Evolutionary conservation across 1,284 basidiomycete genomes (phyloP), one percentile per base, ranked within the genome.

Genomic region (Ceratobasidium sp.): DNA sequence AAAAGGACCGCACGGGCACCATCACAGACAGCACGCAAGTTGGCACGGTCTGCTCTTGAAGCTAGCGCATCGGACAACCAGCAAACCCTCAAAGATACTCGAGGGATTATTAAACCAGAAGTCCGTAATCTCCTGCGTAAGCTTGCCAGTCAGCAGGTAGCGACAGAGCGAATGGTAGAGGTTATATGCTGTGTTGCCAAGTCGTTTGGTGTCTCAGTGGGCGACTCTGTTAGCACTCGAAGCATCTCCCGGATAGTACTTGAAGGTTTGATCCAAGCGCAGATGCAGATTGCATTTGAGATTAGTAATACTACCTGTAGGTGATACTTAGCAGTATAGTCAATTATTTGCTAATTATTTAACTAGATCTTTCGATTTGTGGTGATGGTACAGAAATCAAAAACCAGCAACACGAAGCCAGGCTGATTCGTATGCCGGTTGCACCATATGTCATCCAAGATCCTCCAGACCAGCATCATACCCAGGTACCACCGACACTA

Each of bases 341-440:
- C 17, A 7, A 31, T 61, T 37, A 33, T n/a, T 60, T 35, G 15
- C 3, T 17, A 10, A 17, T 20, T 8, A 47, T 15, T 31, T 53
- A 13, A 13, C 28, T 49, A 71, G 68, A 60, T 49, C 15, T 71
- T 13, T 45, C 54, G 17, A 51, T 71, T 11, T 71, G 56, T 61
- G 45, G 68, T 10, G 39, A 71, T 71, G 68, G 68, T 2, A 71
- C 54, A 42, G 47, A 37, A 7, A 71, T 71, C 13, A 71, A 71
- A 35, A 71, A 71, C 23, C 68, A 61, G 31, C 68, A 71, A 33
- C 28, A 71, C 20, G 56, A 71, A 33, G 54, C 68, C 10, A 49
- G 33, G 35, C 17, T 45, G 4, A 45, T 71, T 7, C 39, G 26
- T 33, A 42, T 71, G n/a, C 68, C 53, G 6, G 51, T 42, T 15